Evolutionary conservation across 2,329 filamentous ascomycete species (phyloP).

Genomic region (Cordyceps tenuipes): DNA sequence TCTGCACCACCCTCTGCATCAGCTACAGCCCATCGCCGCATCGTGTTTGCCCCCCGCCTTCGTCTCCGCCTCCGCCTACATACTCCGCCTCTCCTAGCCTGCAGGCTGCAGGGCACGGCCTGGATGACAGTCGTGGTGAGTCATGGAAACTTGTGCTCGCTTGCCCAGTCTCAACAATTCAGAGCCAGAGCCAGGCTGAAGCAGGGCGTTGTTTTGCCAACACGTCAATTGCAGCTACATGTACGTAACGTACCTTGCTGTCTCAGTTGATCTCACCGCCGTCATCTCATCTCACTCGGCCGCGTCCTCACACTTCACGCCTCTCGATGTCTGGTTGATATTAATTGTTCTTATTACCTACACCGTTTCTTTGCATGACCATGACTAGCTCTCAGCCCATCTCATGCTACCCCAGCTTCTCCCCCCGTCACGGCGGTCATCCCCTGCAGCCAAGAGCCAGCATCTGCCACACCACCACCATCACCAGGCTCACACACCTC

Average conservation of each 20-base stretch:
- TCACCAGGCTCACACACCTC: not conserved
- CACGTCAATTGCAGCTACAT: not conserved
- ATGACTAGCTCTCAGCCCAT: not conserved
- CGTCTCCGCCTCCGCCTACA: no score
- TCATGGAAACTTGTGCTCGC: not conserved
- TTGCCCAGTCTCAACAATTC: not conserved
- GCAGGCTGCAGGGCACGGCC: not conserved
- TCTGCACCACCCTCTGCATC: not conserved
- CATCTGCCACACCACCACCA: not conserved
- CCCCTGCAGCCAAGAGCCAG: not conserved
- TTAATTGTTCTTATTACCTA: not conserved
- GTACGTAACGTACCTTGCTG: no score
- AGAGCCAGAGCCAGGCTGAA: no score
- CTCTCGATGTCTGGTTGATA: not conserved
- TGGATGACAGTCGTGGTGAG: not conserved
- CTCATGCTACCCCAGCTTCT: constrained; percentile 2
- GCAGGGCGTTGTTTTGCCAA: not conserved
- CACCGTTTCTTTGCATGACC: not conserved
- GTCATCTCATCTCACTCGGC: not conserved
- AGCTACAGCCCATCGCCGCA: not conserved
- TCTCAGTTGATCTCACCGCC: not conserved
- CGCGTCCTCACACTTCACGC: not conserved
- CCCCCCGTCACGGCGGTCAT: not conserved
- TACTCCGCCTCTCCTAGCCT: no score
- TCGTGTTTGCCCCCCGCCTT: not conserved